Base-by-base conservation (phyloP, 2,329 filamentous ascomycete genomes). In the Ophiocordyceps camponoti-leonardi region DNA sequence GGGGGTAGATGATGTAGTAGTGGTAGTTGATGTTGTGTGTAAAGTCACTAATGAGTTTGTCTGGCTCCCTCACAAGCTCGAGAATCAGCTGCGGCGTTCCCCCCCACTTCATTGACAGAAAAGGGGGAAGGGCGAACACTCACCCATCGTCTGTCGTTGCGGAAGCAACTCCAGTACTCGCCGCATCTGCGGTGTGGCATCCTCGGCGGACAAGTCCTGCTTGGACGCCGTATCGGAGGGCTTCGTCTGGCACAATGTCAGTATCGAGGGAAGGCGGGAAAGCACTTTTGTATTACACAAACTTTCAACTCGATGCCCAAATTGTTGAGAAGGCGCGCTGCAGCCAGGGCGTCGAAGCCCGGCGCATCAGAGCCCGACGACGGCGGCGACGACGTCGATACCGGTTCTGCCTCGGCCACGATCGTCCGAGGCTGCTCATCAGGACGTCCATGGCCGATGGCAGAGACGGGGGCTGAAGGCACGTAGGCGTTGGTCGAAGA, bases 1-100 rank as follows among this genome's bases (percentile, higher is more conserved):
- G 50, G n/a, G 55, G 53, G 42, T 59, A 57, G 43, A 61, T 53
- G 45, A 60, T 55, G 51, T 59, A 58, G 48, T 61, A 61, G 46
- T 61, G 57, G 19, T 53, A 57, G 43, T 61, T 61, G 44, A 60
- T 53, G 26, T 56, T 55, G 28, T 49, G 48, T 44, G 58, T 48
- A 42, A 61, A 61, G 28, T 51, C 53, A 22, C 54, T 51, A 4
- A 60, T 51, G 2, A 61, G 49, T 2, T 50, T 45, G 44, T 61
- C 58, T 61, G 45, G 12, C 26, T 28, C 26, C 26, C 26, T 28
- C 26, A 28, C 26, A 28, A 8, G 26, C 26, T 8, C 26, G 26
- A 10, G 7, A 10, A 28, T 28, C 26, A 28, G 26, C 10, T 10
- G 26, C 26, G 26, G n/a, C n/a, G n/a, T n/a, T n/a, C 11, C 11